Evolutionary conservation across 2,329 filamentous ascomycete genomes (phyloP).

Genomic region (Trichoderma sp.): DNA sequence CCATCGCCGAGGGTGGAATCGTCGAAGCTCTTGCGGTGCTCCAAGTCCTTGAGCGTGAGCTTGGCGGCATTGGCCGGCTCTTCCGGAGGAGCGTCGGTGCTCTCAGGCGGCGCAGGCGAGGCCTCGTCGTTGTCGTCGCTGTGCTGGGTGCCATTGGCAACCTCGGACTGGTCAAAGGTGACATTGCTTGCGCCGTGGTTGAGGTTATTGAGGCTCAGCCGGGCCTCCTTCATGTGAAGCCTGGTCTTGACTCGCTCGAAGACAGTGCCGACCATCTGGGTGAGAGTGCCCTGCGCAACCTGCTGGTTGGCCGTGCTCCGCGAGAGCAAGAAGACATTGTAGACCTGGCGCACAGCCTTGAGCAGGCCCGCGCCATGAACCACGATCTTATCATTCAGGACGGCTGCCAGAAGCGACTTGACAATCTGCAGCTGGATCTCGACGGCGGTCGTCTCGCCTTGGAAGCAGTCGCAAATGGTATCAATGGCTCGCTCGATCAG

Average conservation of each 20-base stretch:
- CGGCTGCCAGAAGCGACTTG: slow-evolving; percentile 91
- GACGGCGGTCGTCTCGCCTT: slow-evolving; percentile 87
- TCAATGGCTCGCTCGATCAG: slow-evolving; percentile 97
- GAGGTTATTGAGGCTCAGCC: slow-evolving; percentile 59
- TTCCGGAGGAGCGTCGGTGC: slow-evolving; percentile 36
- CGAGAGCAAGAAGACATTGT: slow-evolving; percentile 97
- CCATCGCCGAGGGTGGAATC: slow-evolving; percentile 68
- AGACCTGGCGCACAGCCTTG: slow-evolving; percentile 96
- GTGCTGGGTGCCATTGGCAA: slow-evolving; percentile 43
- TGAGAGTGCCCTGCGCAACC: slow-evolving; percentile 93
- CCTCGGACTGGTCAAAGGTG: slow-evolving; percentile 53
- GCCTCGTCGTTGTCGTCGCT: slow-evolving; percentile 44
- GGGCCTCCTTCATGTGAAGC: slow-evolving; percentile 82
- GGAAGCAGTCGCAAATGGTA: slow-evolving; percentile 98
- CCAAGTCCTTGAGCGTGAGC: slow-evolving; percentile 67
- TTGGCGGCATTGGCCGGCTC: slow-evolving; percentile 51
- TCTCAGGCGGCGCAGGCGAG: slow-evolving; percentile 39
- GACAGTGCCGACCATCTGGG: slow-evolving; percentile 97
- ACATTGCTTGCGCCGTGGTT: slow-evolving; percentile 56
- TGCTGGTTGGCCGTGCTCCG: slow-evolving; percentile 94
- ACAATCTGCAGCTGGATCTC: slow-evolving; percentile 98
- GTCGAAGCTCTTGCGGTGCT: slow-evolving; percentile 69
- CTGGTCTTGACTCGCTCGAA: slow-evolving; percentile 91
- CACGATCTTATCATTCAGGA: slow-evolving; percentile 97
- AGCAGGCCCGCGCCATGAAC: slow-evolving; percentile 94